Base-by-base conservation (phyloP, 2,329 filamentous ascomycete genomes). In the Phyllosticta citrichinensis region DNA sequence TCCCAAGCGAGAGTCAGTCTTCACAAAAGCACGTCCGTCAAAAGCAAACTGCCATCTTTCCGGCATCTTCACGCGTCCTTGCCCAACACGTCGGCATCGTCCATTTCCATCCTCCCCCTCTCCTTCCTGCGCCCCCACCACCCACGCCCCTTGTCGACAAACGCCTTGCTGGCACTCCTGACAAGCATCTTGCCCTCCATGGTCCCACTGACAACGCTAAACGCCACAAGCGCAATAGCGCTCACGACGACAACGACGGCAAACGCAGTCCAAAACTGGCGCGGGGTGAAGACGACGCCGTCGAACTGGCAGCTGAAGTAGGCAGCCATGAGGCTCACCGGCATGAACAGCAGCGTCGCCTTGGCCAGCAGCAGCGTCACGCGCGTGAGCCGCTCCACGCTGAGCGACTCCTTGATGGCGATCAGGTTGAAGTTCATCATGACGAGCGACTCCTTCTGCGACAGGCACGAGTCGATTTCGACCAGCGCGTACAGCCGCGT, bases 361-460 rank as follows among this genome's bases (percentile, higher is more conserved):
- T 91, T 91, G 55, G 87, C 87, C 11, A 91, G 78, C 5, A 91
- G 75, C 4, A 89, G 83, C 3, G 87, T 88, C 64, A 87, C 85
- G 62, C 87, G 79, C 0, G 87, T 90, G 20, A 91, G 79, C 20
- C 85, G 81, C 62, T 89, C 87, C 11, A 89, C 87, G 3, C 84
- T 83, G 64, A 85, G 82, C 0, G 87, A 88, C 71, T 91, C 87
- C 69, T 88, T 89, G 68, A 90, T 84, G 19, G 87, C 84, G 62
- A 87, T 89, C 64, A 91, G 80, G 70, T 88, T 89, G 78, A 91
- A 91, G 70, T 90, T 90, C 69, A 89, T 83, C 64, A 83, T 82
- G 3, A 87, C 85, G 25, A 91, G 75, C 0, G 84, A 83, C 25
- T 87, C 84, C 68, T 89, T 90, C 71, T 90, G 87, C 27, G 82